Evolutionary conservation across 768 basidiomycete genomes (phyloP).

Genomic region (Kwoniella dendrophila): DNA sequence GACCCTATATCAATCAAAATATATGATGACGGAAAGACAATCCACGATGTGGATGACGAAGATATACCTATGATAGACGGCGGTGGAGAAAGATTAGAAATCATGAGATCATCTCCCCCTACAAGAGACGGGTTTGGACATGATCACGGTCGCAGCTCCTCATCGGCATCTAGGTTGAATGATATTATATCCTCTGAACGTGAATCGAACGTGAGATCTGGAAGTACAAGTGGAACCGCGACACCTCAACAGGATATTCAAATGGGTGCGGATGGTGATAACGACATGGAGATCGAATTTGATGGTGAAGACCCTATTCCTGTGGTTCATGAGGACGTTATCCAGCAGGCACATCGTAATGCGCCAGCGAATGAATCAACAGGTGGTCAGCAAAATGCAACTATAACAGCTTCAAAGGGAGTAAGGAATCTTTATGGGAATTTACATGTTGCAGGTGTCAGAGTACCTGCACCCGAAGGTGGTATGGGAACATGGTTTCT

Average conservation of each 20-base stretch:
- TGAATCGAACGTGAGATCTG: conserved; percentile 6
- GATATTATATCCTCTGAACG: neutral
- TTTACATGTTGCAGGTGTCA: conserved; percentile 44
- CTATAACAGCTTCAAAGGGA: neutral
- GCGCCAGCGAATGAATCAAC: neutral
- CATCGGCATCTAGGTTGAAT: neutral
- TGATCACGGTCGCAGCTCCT: neutral
- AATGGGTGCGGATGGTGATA: neutral
- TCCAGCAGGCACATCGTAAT: too few species aligned
- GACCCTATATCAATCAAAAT: neutral
- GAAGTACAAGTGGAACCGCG: neutral
- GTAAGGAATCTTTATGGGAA: conserved; percentile 46
- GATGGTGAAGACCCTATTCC: neutral
- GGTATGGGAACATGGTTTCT: conserved; percentile 48
- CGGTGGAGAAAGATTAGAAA: conserved; percentile 3
- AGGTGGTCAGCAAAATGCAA: neutral
- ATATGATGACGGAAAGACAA: neutral
- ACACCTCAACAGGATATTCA: neutral
- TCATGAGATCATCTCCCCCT: conserved; percentile 7
- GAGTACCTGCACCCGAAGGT: conserved; percentile 37
- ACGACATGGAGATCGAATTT: neutral
- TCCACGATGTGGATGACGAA: neutral
- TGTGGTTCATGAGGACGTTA: too few species aligned
- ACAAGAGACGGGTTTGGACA: neutral
- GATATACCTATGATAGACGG: conserved; percentile 17